These are phyloP conservation scores for Populus hybrid DNA, from an alignment of 441 rosid genomes.

Conservation along the genomic window DNA sequence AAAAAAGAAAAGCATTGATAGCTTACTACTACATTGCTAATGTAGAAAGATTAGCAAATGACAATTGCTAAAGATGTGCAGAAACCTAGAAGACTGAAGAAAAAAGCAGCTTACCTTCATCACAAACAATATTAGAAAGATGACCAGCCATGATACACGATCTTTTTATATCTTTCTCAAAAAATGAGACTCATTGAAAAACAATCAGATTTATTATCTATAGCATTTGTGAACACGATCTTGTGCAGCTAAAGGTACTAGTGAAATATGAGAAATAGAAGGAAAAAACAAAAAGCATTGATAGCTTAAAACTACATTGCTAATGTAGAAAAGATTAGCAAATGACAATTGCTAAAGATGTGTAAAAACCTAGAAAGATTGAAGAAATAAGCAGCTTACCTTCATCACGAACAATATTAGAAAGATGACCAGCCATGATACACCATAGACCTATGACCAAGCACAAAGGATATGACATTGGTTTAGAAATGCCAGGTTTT, in stretches of 20 bases:
- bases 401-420: slow-evolving; percentile 91
- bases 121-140: slow-evolving; percentile 76
- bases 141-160: slow-evolving; percentile 90
- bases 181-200: neutral
- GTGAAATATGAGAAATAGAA: neutral
- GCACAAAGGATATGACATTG: slow-evolving; percentile 8
- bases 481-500: neutral
- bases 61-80: neutral
- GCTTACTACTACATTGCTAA: neutral
- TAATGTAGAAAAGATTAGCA: neutral
- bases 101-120: slow-evolving; percentile 76
- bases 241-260: neutral
- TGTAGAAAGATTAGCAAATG: neutral
- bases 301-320: too few relatives aligned
- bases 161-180: neutral
- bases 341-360: neutral
- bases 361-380: neutral
- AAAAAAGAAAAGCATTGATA: neutral
- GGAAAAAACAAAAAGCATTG: neutral
- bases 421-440: slow-evolving; percentile 95
- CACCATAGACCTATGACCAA: slow-evolving; percentile 73
- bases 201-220: neutral
- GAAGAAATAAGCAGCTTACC: slow-evolving; percentile 43
- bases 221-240: neutral
- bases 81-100: neutral